A percentile compares a stretch with the other conserved stretches of the same genome.
phyloP scores from a whole-genome alignment of 257 asterid genomes.

The Pogostemon cablin region DNA sequence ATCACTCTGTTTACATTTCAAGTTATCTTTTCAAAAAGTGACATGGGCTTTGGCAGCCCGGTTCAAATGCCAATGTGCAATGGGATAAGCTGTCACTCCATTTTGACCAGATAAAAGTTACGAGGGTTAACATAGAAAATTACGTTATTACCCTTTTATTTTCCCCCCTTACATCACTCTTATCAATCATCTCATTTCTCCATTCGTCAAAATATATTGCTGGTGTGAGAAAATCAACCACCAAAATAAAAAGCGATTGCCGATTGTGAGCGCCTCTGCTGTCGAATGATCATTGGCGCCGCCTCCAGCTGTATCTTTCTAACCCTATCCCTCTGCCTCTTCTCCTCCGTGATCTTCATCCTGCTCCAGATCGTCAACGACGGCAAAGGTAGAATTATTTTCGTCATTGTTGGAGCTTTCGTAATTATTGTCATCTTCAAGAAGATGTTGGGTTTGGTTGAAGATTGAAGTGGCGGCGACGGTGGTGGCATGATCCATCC shows the following conservation, averaged over 20 bases:
- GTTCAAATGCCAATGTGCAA: too few species aligned
- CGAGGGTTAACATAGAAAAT: too few species aligned
- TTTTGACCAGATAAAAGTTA: too few species aligned
- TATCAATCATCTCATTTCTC: background rate
- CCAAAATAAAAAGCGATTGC: constrained; percentile 30
- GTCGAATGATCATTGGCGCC: constrained; percentile 50
- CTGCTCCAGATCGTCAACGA: constrained; percentile 71
- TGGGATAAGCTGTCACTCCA: too few species aligned
- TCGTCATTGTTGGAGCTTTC: too few species aligned
- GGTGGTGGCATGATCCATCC: constrained; percentile 48
- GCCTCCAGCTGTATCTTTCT: constrained; percentile 86
- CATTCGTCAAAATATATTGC: background rate
- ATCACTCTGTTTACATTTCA: too few species aligned
- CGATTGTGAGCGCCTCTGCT: constrained; percentile 32
- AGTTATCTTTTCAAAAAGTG: too few species aligned
- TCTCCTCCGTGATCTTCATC: constrained; percentile 65
- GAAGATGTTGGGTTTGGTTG: too few species aligned
- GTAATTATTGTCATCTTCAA: too few species aligned
- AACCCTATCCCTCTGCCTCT: constrained; percentile 73
- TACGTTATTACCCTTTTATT: too few species aligned
- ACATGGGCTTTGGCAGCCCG: too few species aligned
- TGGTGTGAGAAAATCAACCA: background rate
- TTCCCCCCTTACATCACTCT: background rate
- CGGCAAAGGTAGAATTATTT: constrained; percentile 37
- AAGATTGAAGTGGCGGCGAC: constrained; percentile 52